Evolutionary conservation across 345 rosid species (phyloP), one percentile per base, ranked within the genome.

Genomic region (Salix brachista): DNA sequence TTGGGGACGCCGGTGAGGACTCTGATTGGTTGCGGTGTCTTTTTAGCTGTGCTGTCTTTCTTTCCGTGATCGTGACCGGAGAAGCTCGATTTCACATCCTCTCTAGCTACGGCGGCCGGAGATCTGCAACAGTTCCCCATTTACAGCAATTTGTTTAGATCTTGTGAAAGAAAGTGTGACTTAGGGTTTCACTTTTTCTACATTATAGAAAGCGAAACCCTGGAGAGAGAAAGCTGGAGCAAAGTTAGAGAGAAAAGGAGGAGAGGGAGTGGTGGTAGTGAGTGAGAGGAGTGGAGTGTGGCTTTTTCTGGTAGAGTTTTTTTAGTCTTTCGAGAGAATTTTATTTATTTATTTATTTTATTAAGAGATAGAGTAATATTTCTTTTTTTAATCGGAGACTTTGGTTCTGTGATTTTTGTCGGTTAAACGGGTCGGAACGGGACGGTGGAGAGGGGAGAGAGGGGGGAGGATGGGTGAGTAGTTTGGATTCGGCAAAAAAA

Each of bases 61-160:
- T 89, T 89, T 65, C 75, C 84, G 82, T 91, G 94, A 85, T 91
- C 96, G 78, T 86, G 85, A 17, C 91, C 88, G 72, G 94, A 80
- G 81, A 77, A 91, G 88, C 78, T 91, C 17, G 98, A 88, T 84
- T 96, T 96, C 21, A 96, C 99, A 67, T 96, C 99, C 67, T 96
- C 98, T 70, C 99, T 84, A 70, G 98, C 99, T 0, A 94, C 98
- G 3, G 99, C 90, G 0, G 98, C 99, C 62, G 99, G 99, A 90
- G 99, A 96, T 96, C 99, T 93, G 85, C 99, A 96, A 80, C 99
- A 96, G 84, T 96, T 96, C 66, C 99, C 99, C 99, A 96, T 95
- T 37, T 8, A 1, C 16, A 69, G 25, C 6, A 67, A 30, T 8
- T 12, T 18, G 6, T 46, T 16, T 46, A 34, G 82, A 74, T 79